These are phyloP conservation scores for Nakaseomyces delphensis DNA, from an alignment of 1,139 yeast genomes.

Conservation along the genomic window DNA sequence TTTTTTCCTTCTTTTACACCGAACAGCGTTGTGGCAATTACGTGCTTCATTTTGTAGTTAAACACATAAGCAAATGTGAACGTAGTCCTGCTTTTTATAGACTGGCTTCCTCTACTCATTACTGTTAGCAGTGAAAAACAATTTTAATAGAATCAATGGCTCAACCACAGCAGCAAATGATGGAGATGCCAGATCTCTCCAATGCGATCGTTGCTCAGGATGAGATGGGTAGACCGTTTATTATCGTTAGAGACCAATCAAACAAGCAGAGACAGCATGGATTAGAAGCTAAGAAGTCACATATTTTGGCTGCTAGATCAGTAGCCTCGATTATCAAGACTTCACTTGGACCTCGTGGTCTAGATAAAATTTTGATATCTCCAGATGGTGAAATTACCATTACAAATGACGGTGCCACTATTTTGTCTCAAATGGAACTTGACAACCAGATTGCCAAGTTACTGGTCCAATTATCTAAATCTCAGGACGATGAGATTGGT, in stretches of 20 bases:
- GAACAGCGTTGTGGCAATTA: background rate
- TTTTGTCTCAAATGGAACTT: constrained; percentile 89
- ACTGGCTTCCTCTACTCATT: no score
- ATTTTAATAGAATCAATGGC: constrained; percentile 22
- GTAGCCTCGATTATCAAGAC: constrained; percentile 90
- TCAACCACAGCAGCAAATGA: constrained; percentile 33
- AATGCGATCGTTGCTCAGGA: constrained; percentile 98
- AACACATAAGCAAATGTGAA: no score
- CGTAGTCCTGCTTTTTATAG: no score
- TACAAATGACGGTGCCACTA: constrained; percentile 98
- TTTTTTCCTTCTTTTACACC: background rate
- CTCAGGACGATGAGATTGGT: constrained; percentile 98
- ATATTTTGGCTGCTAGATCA: constrained; percentile 90
- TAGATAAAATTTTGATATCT: constrained; percentile 84
- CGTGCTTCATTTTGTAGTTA: no score
- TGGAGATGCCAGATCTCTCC: constrained; percentile 89
- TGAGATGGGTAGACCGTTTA: constrained; percentile 98
- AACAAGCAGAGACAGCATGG: constrained; percentile 89
- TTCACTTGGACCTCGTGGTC: constrained; percentile 95
- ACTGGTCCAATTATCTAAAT: constrained; percentile 83
- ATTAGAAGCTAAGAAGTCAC: constrained; percentile 88
- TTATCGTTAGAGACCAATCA: constrained; percentile 95
- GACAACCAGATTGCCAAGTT: constrained; percentile 94
- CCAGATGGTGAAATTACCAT: constrained; percentile 98
- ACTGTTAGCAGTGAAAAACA: background rate